Evolutionary conservation across 805 yeast species (phyloP), one percentile per base, ranked within the genome.

Genomic region (Yarrowia bubula): DNA sequence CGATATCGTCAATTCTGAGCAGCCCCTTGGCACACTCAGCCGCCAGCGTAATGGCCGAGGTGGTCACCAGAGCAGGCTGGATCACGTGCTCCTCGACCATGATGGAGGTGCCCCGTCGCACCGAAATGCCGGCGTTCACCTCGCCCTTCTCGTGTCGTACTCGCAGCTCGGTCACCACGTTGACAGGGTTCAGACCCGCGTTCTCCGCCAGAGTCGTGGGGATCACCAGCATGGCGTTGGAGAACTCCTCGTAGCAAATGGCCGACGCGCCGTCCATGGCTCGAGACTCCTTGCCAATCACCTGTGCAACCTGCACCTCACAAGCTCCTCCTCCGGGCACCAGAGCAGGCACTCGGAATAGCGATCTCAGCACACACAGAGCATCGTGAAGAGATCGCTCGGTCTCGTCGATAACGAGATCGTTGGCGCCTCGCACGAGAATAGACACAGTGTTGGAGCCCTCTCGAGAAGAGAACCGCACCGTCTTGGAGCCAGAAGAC

Each of bases 311-410:
- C 79, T 92, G 97, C 69, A 92, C 86, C 78, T 92, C 98, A 51
- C 98, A 96, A 6, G 99, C 98, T 72, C 98, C 99, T 69, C 99
- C 99, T 71, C 99, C 99, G 13, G 98, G 97, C 78, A 95, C 92
- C 74, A 89, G 80, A 0, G 92, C 96, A 73, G 84, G 88, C 75
- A 90, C 91, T 74, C 91, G 90, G 32, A 92, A 96, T 65, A 91
- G 80, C 78, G 97, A 89, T 75, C 96, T 80, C 68, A 88, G 81
- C 65, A 93, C 99, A 83, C 99, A 95, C 66, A 95, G 82, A 0
- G 99, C 98, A 77, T 95, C 99, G 73, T 95, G 99, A 69, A 95
- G 80, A 3, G 98, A 92, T 78, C 99, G 87, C 75, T 95, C 99
- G 42, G 98, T 86, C 79, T 95, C 99, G 77, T 95, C 99, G 66